Percentiles rank a stretch among this genome's conserved stretches.
phyloP scores from a whole-genome alignment of 2,329 filamentous ascomycete species.

The Ascosphaera pollenicola region DNA sequence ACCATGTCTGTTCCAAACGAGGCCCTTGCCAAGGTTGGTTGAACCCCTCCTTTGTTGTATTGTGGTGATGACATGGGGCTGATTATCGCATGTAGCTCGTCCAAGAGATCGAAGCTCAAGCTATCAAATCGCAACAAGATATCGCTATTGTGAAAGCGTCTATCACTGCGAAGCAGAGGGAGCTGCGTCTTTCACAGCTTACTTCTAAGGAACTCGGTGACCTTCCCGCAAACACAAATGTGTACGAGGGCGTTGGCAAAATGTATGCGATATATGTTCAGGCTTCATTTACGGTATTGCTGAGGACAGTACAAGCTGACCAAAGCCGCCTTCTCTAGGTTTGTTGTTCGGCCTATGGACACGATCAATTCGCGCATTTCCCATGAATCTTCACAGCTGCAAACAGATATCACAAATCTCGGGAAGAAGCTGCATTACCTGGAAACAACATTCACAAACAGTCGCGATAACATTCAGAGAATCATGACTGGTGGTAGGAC shows the following conservation, averaged over 20 bases:
- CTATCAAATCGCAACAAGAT: conserved; percentile 73
- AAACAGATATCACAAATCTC: conserved; percentile 56
- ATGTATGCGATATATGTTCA: conserved; percentile 40
- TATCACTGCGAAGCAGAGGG: conserved; percentile 65
- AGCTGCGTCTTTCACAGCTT: conserved; percentile 70
- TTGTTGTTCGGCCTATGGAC: conserved; percentile 53
- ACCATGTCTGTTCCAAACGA: conserved; percentile 87
- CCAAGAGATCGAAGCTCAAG: conserved; percentile 84
- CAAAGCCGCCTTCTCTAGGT: conserved; percentile 34
- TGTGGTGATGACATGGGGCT: conserved; percentile 1
- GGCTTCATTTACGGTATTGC: neutral
- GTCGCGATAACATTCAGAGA: conserved; percentile 74
- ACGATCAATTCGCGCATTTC: conserved; percentile 56
- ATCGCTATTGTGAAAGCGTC: conserved; percentile 70
- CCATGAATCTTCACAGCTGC: conserved; percentile 50
- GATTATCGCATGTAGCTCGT: conserved; percentile 40
- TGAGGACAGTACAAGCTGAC: neutral
- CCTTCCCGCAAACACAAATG: conserved; percentile 50
- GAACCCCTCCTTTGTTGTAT: neutral
- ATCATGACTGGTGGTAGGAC: conserved; percentile 33
- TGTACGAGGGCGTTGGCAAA: conserved; percentile 93
- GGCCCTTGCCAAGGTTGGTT: conserved; percentile 64
- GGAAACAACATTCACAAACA: conserved; percentile 90
- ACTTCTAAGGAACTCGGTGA: conserved; percentile 65
- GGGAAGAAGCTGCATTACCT: conserved; percentile 82